Percentiles rank a stretch among this genome's conserved stretches.
Evolutionary conservation across 306 rosid species (phyloP).

Genomic region (Vigna nakashimae): DNA sequence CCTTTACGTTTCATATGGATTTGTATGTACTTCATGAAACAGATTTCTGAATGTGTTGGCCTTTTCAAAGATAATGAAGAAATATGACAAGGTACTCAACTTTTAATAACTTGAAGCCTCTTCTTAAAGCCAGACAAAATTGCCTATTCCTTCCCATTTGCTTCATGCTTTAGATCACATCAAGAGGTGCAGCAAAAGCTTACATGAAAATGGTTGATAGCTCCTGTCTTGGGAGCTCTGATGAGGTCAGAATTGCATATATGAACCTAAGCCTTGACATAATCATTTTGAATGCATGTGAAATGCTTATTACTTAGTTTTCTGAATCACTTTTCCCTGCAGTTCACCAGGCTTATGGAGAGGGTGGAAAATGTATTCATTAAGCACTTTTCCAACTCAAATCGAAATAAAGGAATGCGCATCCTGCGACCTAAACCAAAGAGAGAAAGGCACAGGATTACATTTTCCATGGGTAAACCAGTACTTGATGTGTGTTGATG

Average conservation of each 20-base stretch:
- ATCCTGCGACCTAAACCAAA: slow-evolving; percentile 65
- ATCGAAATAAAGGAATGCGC: slow-evolving; percentile 67
- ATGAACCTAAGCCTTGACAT: slow-evolving; percentile 15
- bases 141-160: not conserved
- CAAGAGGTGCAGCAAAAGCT: slow-evolving; percentile 61
- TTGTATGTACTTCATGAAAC: slow-evolving; percentile 35
- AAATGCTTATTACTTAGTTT: slow-evolving; percentile 14
- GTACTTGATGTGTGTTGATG: not conserved
- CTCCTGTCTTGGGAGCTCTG: slow-evolving; percentile 72
- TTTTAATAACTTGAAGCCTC: not conserved
- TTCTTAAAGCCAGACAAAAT: not conserved
- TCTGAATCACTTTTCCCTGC: slow-evolving; percentile 39
- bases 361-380: slow-evolving; percentile 50
- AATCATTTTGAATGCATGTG: not conserved
- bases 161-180: slow-evolving; percentile 59
- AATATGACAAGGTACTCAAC: slow-evolving; percentile 72
- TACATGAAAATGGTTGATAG: slow-evolving; percentile 78
- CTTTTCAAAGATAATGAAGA: slow-evolving; percentile 84
- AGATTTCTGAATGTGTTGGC: slow-evolving; percentile 77
- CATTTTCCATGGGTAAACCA: slow-evolving; percentile 66
- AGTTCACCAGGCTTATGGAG: slow-evolving; percentile 49
- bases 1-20: slow-evolving; percentile 1
- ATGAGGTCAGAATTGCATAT: slow-evolving; percentile 56
- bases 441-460: slow-evolving; percentile 66
- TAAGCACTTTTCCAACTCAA: slow-evolving; percentile 68